phyloP scores from a whole-genome alignment of 106 monocot genomes.

The Dendrobium nobile region DNA sequence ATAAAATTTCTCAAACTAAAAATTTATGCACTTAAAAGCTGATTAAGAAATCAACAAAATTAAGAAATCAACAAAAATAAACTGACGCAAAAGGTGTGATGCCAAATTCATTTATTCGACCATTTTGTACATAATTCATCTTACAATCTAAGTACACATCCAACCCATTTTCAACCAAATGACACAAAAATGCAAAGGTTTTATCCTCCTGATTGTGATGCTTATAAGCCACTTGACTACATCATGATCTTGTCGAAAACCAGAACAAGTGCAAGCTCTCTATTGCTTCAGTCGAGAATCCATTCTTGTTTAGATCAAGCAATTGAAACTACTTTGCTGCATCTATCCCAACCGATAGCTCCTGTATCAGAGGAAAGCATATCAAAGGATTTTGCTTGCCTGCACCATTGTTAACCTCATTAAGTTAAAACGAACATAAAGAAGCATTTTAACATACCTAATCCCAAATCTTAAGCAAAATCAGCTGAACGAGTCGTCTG shows the following conservation, averaged over 20 bases:
- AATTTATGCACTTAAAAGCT: no score
- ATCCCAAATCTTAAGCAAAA: no score
- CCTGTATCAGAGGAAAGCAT: constrained; percentile 17
- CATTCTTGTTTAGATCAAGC: constrained; percentile 48
- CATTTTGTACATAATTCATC: background rate
- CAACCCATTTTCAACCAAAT: background rate
- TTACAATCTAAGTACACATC: no score
- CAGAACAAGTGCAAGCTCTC: constrained; percentile 33
- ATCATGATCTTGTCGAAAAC: constrained; percentile 24
- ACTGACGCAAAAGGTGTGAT: no score
- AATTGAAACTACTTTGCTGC: constrained; percentile 24
- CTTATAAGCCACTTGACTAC: constrained; percentile 23
- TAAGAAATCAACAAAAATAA: no score
- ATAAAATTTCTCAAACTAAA: no score
- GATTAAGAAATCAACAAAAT: no score
- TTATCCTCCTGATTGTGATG: constrained; percentile 32
- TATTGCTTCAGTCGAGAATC: constrained; percentile 17
- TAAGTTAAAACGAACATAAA: no score
- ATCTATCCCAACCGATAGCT: constrained; percentile 27
- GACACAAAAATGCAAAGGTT: background rate
- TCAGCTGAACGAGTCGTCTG: no score
- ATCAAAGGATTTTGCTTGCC: background rate
- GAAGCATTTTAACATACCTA: no score
- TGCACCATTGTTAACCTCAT: background rate
- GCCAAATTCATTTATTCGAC: no score